These are phyloP conservation scores for Ophiostoma pallidulum DNA, from an alignment of 2,329 filamentous ascomycete species.

Conservation along the genomic window DNA sequence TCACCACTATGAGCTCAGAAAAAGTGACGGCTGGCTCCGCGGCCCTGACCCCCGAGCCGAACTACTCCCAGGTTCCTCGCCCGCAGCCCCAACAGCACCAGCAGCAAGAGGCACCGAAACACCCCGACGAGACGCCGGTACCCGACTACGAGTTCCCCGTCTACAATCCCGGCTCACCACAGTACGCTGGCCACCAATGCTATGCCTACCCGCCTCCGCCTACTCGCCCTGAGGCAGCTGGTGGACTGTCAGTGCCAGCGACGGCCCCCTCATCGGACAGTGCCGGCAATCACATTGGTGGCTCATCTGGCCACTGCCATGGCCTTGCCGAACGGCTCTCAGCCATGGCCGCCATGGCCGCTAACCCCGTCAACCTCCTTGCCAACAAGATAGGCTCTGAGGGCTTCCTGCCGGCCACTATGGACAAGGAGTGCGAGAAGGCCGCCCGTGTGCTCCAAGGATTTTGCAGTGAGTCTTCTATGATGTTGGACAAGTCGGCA, in stretches of 20 bases:
- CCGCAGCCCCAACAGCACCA: neutral
- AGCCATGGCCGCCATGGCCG: constrained; percentile 37
- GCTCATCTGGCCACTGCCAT: constrained; percentile 1
- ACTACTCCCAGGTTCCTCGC: constrained; percentile 3
- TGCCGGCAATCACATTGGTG: constrained; percentile 8
- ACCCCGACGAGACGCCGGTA: constrained; percentile 20
- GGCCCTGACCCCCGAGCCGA: constrained; percentile 2
- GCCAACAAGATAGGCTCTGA: constrained; percentile 76
- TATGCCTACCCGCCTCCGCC: constrained; percentile 4
- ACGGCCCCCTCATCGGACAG: neutral
- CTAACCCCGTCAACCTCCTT: constrained; percentile 68
- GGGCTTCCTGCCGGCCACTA: constrained; percentile 74
- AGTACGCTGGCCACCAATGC: constrained; percentile 15
- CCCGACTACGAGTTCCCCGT: constrained; percentile 20
- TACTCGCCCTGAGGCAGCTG: neutral
- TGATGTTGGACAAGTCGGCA: too few species aligned
- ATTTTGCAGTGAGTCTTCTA: too few species aligned
- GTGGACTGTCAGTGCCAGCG: neutral
- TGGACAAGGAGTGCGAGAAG: constrained; percentile 89
- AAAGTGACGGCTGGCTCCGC: neutral
- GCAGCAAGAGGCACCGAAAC: constrained; percentile 15
- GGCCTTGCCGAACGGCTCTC: constrained; percentile 22
- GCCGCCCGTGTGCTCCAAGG: constrained; percentile 72
- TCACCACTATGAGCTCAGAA: neutral
- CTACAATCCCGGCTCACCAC: constrained; percentile 18